phyloP scores from a whole-genome alignment of 768 basidiomycete species.

The Amanita inopinata region DNA sequence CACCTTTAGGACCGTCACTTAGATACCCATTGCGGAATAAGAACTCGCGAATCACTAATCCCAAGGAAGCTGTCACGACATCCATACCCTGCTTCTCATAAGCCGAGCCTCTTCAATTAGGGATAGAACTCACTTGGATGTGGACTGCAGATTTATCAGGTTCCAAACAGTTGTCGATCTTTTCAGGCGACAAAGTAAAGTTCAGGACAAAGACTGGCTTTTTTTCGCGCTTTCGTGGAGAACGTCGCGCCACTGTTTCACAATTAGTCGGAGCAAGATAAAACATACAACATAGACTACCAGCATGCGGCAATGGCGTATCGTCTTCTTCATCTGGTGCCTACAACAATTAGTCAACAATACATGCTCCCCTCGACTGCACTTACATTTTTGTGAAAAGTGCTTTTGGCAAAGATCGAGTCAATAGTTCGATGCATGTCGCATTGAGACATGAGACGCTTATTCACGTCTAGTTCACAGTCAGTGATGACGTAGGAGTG shows the following conservation, averaged over 20 bases:
- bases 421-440: conserved; percentile 69
- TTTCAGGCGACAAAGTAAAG: conserved; percentile 50
- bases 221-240: conserved; percentile 72
- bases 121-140: conserved; percentile 42
- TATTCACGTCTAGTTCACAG: conserved; percentile 58
- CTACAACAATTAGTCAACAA: conserved; percentile 24
- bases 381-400: conserved; percentile 67
- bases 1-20: conserved; percentile 12
- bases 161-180: conserved; percentile 73
- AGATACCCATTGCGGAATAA: conserved; percentile 55
- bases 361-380: conserved; percentile 4
- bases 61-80: conserved; percentile 45
- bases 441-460: conserved; percentile 52
- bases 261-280: conserved; percentile 9
- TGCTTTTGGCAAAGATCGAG: conserved; percentile 49
- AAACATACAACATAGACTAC: conserved; percentile 19
- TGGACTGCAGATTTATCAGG: conserved; percentile 65
- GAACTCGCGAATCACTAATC: conserved; percentile 50
- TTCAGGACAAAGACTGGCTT: conserved; percentile 80
- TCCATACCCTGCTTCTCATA: conserved; percentile 41
- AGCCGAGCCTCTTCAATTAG: conserved; percentile 10
- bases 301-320: conserved; percentile 30
- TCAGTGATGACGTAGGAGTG: conserved; percentile 7
- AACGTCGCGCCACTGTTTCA: conserved; percentile 46
- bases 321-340: conserved; percentile 61